Percentiles rank a stretch among this genome's conserved stretches.
These are phyloP conservation scores for Cucurbita maxima DNA, from an alignment of 306 rosid species.

Conservation along the genomic window DNA sequence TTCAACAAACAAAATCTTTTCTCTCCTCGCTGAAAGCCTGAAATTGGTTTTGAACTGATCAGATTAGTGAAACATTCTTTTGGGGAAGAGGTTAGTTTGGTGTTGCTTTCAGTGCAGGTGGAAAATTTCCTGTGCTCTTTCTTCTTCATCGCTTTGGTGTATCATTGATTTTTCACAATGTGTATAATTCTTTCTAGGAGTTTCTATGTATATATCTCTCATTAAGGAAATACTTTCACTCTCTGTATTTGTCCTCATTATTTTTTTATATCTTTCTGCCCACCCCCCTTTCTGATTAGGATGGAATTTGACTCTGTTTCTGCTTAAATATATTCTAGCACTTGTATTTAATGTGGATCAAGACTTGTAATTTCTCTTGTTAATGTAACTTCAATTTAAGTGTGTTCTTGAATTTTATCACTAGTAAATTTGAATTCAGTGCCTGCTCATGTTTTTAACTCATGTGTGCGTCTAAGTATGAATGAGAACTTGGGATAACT, in stretches of 20 bases:
- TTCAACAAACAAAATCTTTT: background rate
- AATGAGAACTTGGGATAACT: background rate
- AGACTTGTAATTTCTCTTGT: background rate
- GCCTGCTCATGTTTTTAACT: background rate
- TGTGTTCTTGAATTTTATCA: background rate
- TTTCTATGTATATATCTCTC: background rate
- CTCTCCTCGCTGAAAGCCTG: background rate
- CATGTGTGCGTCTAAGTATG: background rate
- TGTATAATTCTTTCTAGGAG: background rate
- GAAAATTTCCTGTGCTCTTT: background rate
- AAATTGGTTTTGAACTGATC: background rate
- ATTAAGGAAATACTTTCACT: background rate
- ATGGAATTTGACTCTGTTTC: background rate
- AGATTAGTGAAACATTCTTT: background rate
- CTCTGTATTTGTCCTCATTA: background rate
- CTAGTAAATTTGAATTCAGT: background rate
- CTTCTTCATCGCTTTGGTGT: background rate
- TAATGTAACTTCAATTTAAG: background rate
- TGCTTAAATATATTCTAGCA: background rate
- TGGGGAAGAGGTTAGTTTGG: background rate
- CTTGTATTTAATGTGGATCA: background rate
- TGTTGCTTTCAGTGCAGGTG: background rate
- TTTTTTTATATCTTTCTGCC: too few relatives aligned
- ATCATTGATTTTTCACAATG: background rate
- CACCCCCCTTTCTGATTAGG: background rate